These are phyloP conservation scores for Lecanicillium sp. DNA, from an alignment of 2,329 filamentous ascomycete genomes.

Conservation along the genomic window DNA sequence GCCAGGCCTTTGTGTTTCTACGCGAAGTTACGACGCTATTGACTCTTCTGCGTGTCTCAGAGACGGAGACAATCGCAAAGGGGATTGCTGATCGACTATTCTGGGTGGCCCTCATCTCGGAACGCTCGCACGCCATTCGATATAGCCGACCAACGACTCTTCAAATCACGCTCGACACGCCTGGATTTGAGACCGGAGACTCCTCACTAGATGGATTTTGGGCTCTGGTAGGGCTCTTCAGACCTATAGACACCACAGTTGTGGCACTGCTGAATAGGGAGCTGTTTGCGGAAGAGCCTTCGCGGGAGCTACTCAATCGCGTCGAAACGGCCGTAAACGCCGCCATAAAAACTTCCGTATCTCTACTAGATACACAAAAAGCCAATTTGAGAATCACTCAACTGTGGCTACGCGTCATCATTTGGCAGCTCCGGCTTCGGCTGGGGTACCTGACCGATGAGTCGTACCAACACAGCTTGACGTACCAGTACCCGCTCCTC, in stretches of 20 bases:
- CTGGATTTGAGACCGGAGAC: constrained; percentile 21
- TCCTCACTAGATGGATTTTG: constrained; percentile 28
- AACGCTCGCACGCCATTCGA: constrained; percentile 35
- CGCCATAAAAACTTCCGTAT: constrained; percentile 23
- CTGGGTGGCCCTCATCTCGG: constrained; percentile 36
- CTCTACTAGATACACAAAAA: constrained; percentile 34
- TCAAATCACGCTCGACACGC: constrained; percentile 29
- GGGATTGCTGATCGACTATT: constrained; percentile 29
- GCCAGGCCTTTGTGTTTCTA: constrained; percentile 33
- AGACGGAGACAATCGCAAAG: constrained; percentile 15
- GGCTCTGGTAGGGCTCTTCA: constrained; percentile 31
- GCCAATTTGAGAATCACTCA: constrained; percentile 36
- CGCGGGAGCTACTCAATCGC: constrained; percentile 23
- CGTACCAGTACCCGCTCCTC: constrained; percentile 34
- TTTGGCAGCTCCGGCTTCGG: constrained; percentile 37
- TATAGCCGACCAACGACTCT: constrained; percentile 36
- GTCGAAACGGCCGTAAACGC: constrained; percentile 28
- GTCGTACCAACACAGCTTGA: constrained; percentile 24
- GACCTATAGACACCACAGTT: constrained; percentile 33
- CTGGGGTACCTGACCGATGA: constrained; percentile 31
- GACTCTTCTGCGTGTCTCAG: constrained; percentile 23
- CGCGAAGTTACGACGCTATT: constrained; percentile 35
- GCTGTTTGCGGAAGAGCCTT: constrained; percentile 20
- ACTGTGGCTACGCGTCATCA: constrained; percentile 35
- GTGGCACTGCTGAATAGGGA: constrained; percentile 33